Conservation (phyloP, 768 basidiomycete genomes). For the Termitomyces bulborhizus region DNA sequence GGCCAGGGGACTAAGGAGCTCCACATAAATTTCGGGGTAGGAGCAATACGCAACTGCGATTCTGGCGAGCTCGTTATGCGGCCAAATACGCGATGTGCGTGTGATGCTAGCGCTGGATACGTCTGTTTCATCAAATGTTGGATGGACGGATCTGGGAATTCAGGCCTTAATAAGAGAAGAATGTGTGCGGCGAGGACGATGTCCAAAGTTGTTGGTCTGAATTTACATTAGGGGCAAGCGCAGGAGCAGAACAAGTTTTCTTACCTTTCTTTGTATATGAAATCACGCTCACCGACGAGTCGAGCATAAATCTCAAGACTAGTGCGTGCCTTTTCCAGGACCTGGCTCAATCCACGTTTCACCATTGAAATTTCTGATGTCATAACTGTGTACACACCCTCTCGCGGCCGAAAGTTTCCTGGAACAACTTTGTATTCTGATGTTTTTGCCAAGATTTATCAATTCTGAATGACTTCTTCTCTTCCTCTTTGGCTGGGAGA, state of each 20-base stretch:
- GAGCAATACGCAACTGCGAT: slow-evolving; percentile 10
- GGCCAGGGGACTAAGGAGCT: slow-evolving; percentile 33
- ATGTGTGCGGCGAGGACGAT: slow-evolving; percentile 63
- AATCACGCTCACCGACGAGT: slow-evolving; percentile 43
- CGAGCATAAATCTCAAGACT: slow-evolving; percentile 53
- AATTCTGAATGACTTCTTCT: slow-evolving; percentile 36
- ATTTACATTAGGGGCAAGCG: not conserved
- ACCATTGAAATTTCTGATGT: not conserved
- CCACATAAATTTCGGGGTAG: slow-evolving; percentile 22
- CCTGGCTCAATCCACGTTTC: slow-evolving; percentile 26
- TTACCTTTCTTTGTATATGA: slow-evolving; percentile 47
- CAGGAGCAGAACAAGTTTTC: slow-evolving; percentile 6
- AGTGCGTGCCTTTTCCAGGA: slow-evolving; percentile 50
- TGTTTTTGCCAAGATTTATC: slow-evolving; percentile 23
- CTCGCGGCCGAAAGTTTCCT: slow-evolving; percentile 56
- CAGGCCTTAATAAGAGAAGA: slow-evolving; percentile 50
- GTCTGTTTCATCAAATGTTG: slow-evolving; percentile 46
- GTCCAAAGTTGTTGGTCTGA: slow-evolving; percentile 60
- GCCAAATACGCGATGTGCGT: slow-evolving; percentile 47
- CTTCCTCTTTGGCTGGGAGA: slow-evolving; percentile 32
- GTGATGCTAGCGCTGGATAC: slow-evolving; percentile 52
- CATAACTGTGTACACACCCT: slow-evolving; percentile 37
- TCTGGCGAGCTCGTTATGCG: slow-evolving; percentile 17
- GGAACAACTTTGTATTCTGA: slow-evolving; percentile 31
- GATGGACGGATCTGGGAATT: slow-evolving; percentile 57